Conservation (phyloP, 1,284 basidiomycete genomes). For the Bjerkandera adusta region DNA sequence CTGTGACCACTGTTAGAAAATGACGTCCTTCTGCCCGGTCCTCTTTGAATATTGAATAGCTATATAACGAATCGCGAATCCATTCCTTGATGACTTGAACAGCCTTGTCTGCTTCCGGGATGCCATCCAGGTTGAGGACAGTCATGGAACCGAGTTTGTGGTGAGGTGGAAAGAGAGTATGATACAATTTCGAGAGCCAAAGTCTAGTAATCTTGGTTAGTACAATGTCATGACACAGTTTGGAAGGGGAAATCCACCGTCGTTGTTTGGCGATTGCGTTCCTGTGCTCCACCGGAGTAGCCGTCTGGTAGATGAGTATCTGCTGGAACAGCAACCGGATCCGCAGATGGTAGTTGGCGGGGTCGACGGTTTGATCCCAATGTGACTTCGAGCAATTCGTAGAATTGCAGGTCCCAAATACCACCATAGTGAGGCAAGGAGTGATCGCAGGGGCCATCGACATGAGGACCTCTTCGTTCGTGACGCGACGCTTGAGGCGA, state of each 20-base stretch:
- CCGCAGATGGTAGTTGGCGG: slow-evolving; percentile 36
- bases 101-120: slow-evolving; percentile 36
- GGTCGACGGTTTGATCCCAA: slow-evolving; percentile 23
- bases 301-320: slow-evolving; percentile 40
- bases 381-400: slow-evolving; percentile 39
- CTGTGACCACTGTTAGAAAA: slow-evolving; percentile 23
- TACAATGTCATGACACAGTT: background rate
- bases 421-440: slow-evolving; percentile 38
- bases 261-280: slow-evolving; percentile 16
- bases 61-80: slow-evolving; percentile 37
- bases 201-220: slow-evolving; percentile 12
- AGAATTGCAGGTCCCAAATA: slow-evolving; percentile 36
- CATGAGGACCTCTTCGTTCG: slow-evolving; percentile 35
- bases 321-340: slow-evolving; percentile 46
- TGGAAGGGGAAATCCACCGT: too few relatives aligned
- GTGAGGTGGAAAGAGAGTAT: slow-evolving; percentile 22
- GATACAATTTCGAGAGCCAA: slow-evolving; percentile 24
- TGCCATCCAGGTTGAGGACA: slow-evolving; percentile 29
- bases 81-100: slow-evolving; percentile 39
- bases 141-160: slow-evolving; percentile 25
- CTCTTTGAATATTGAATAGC: slow-evolving; percentile 13
- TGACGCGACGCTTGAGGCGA: slow-evolving; percentile 31
- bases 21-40: slow-evolving; percentile 1
- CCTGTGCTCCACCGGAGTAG: slow-evolving; percentile 25
- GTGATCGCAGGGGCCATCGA: slow-evolving; percentile 31